Evolutionary conservation across 2,329 filamentous ascomycete genomes (phyloP).

Genomic region (Penicillium hesseltinei): DNA sequence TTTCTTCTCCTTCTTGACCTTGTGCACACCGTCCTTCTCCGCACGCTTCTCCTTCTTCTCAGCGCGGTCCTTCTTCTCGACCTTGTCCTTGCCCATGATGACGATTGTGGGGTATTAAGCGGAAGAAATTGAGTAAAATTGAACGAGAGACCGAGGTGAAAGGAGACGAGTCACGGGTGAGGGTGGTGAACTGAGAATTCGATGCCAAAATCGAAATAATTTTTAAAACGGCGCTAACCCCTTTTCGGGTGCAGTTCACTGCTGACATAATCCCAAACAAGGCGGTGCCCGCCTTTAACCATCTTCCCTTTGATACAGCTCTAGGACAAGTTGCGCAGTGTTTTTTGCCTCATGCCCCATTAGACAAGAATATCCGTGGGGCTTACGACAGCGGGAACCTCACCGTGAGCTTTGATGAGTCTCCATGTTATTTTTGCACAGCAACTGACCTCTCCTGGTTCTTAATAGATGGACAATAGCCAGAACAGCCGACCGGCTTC

Average conservation of each 20-base stretch:
- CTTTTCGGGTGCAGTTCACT: background rate
- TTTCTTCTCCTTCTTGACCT: constrained; percentile 49
- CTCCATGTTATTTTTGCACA: background rate
- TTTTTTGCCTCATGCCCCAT: constrained; percentile 1
- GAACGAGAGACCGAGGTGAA: constrained; percentile 19
- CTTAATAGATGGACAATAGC: constrained; percentile 34
- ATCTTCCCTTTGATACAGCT: constrained; percentile 13
- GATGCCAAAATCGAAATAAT: constrained; percentile 16
- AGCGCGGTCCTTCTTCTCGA: constrained; percentile 46
- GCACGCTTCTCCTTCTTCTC: constrained; percentile 47
- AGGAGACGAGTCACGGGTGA: constrained; percentile 25
- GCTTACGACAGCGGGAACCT: background rate
- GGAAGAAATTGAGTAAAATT: constrained; percentile 13
- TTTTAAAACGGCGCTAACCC: constrained; percentile 19
- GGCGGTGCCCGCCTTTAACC: constrained; percentile 1
- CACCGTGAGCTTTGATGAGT: background rate
- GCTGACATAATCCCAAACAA: constrained; percentile 9
- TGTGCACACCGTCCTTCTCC: constrained; percentile 47
- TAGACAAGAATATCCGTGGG: background rate
- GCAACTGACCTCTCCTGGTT: background rate
- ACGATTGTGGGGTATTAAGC: constrained; percentile 18
- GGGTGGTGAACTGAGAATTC: constrained; percentile 14
- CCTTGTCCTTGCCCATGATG: constrained; percentile 48
- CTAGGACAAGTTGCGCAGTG: background rate
- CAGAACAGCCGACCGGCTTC: constrained; percentile 56